Evolutionary conservation across 352 stramenopile species (phyloP).

Genomic region (Phytophthora lateralis): DNA sequence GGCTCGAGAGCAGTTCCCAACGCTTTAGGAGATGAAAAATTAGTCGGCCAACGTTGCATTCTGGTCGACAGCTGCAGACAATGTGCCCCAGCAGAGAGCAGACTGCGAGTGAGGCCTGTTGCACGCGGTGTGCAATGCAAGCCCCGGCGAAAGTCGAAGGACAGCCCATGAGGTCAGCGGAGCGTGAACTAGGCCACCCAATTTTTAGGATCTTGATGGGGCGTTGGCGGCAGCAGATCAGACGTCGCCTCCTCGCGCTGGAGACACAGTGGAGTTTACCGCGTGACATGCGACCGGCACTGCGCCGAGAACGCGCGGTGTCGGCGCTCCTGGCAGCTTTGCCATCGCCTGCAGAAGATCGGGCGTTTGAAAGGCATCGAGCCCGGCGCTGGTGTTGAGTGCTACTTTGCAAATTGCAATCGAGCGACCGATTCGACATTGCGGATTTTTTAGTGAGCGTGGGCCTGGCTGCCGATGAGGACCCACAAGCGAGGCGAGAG

Average conservation of each 20-base stretch:
- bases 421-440: constrained; percentile 42
- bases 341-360: constrained; percentile 3
- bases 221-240: constrained; percentile 17
- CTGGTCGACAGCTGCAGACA: neutral
- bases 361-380: neutral
- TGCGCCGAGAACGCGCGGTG: constrained; percentile 21
- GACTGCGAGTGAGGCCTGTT: no score
- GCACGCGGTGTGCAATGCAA: neutral
- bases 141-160: constrained; percentile 1
- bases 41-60: neutral
- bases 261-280: constrained; percentile 22
- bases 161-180: constrained; percentile 18
- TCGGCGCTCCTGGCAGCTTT: constrained; percentile 10
- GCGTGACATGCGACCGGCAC: constrained; percentile 29
- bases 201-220: constrained; percentile 21
- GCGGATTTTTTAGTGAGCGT: constrained; percentile 23
- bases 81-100: no score
- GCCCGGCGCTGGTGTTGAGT: constrained; percentile 11
- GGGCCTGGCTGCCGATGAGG: constrained; percentile 25
- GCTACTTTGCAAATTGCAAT: constrained; percentile 28
- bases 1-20: no score
- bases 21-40: no score
- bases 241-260: constrained; percentile 25
- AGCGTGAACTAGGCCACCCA: no score
- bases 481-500: neutral